phyloP scores from a whole-genome alignment of 192 early-diverging fungal genomes.

The Chytriomyces hyalinus region DNA sequence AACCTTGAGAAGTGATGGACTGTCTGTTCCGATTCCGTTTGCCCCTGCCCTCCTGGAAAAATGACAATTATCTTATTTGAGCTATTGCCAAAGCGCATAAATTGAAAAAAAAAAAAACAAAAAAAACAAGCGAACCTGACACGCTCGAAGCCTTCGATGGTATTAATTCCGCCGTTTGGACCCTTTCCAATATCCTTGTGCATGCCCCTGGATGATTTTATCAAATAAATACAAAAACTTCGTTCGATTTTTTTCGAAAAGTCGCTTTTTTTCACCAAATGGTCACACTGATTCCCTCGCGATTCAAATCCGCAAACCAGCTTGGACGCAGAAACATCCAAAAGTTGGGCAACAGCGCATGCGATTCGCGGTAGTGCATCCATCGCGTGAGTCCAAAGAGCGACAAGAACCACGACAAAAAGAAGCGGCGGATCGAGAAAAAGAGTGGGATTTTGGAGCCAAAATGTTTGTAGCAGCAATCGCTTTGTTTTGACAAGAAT shows the following conservation, averaged over 20 bases:
- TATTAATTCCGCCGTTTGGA: constrained; percentile 51
- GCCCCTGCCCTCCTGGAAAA: constrained; percentile 36
- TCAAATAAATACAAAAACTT: too few species aligned
- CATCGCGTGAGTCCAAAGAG: constrained; percentile 43
- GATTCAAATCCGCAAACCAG: constrained; percentile 45
- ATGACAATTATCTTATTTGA: neutral
- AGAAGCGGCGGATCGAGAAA: constrained; percentile 38
- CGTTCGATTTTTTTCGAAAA: too few species aligned
- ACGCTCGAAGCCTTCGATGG: constrained; percentile 41
- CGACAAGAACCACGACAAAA: constrained; percentile 33
- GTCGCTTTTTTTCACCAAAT: constrained; percentile 37
- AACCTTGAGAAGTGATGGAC: constrained; percentile 40
- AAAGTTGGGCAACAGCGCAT: constrained; percentile 48
- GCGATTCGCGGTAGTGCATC: constrained; percentile 48
- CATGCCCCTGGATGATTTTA: constrained; percentile 7
- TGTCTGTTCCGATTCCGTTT: constrained; percentile 57
- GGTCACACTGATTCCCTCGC: constrained; percentile 47
- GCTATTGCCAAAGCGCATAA: too few species aligned
- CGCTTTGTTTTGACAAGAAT: constrained; percentile 28
- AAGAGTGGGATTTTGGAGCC: constrained; percentile 48
- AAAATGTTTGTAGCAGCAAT: constrained; percentile 44
- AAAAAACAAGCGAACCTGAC: constrained; percentile 9
- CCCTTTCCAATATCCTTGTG: neutral
- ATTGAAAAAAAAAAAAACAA: neutral
- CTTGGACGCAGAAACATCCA: constrained; percentile 33